Conservation (phyloP, 2,329 filamentous ascomycete genomes). For the Shiraia sp. region DNA sequence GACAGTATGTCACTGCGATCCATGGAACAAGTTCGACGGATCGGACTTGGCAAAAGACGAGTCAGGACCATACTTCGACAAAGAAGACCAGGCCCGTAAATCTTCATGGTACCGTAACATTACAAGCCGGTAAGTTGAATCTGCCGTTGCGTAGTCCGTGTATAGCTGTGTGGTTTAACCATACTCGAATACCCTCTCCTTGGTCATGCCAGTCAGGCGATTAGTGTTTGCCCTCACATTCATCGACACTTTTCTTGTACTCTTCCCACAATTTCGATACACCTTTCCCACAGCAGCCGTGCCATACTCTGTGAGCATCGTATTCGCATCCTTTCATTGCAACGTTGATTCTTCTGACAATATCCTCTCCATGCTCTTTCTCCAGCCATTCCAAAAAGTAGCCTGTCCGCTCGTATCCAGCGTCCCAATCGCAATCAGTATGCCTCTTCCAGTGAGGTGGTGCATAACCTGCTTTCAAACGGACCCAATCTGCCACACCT, state of each 20-base stretch:
- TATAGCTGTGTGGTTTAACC: too few relatives aligned
- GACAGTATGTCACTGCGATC: too few relatives aligned
- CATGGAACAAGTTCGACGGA: too few relatives aligned
- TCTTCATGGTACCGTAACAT: too few relatives aligned
- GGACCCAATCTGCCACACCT: slow-evolving; percentile 91
- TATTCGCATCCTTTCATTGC: slow-evolving; percentile 67
- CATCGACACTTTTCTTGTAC: slow-evolving; percentile 61
- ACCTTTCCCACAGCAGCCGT: slow-evolving; percentile 65
- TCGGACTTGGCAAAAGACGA: too few relatives aligned
- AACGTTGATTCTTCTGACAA: slow-evolving; percentile 65
- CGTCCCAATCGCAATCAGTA: slow-evolving; percentile 72
- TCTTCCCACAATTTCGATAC: slow-evolving; percentile 75
- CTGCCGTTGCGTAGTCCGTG: too few relatives aligned
- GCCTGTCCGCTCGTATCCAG: slow-evolving; percentile 86
- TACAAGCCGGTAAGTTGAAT: too few relatives aligned
- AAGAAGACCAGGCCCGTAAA: too few relatives aligned
- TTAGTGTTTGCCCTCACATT: neutral
- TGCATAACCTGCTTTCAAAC: slow-evolving; percentile 70
- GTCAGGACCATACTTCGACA: too few relatives aligned
- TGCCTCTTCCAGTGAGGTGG: slow-evolving; percentile 81
- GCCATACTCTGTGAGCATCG: slow-evolving; percentile 69
- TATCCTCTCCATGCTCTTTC: slow-evolving; percentile 57
- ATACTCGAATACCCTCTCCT: too few relatives aligned
- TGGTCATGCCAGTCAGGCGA: too few relatives aligned
- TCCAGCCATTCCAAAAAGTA: slow-evolving; percentile 92